These are phyloP conservation scores for Cudoniella acicularis DNA, from an alignment of 495 filamentous ascomycete genomes.

Conservation along the genomic window DNA sequence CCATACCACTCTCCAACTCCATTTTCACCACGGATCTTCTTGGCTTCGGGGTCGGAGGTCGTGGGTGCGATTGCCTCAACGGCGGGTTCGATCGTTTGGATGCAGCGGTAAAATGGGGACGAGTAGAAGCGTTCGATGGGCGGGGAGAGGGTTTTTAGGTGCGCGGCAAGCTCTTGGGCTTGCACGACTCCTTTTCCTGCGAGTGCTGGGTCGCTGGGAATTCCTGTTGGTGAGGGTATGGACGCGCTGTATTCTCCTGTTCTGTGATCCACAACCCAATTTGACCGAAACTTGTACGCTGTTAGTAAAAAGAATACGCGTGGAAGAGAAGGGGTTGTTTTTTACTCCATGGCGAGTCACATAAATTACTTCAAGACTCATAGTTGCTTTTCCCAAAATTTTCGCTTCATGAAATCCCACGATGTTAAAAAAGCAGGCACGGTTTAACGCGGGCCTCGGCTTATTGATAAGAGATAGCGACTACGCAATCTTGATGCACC, in stretches of 20 bases:
- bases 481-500: background rate
- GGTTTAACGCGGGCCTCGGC: conserved; percentile 1
- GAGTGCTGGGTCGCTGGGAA: conserved; percentile 82
- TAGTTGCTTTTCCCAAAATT: conserved; percentile 15
- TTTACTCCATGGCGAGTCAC: conserved; percentile 82
- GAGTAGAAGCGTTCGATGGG: conserved; percentile 74
- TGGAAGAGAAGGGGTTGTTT: background rate
- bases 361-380: conserved; percentile 72
- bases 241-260: conserved; percentile 69
- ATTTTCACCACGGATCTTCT: conserved; percentile 63
- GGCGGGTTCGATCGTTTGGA: conserved; percentile 78
- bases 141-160: conserved; percentile 58
- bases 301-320: background rate
- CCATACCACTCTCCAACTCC: conserved; percentile 94
- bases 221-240: conserved; percentile 75
- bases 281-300: conserved; percentile 71
- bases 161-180: conserved; percentile 68
- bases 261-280: conserved; percentile 61
- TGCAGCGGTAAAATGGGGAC: conserved; percentile 86
- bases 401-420: background rate
- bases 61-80: conserved; percentile 45
- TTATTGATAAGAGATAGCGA: background rate
- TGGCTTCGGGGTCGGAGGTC: conserved; percentile 11
- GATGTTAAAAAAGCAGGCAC: no score
- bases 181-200: conserved; percentile 82